Percentiles rank a stretch among this genome's conserved stretches.
Conservation (phyloP, 495 filamentous ascomycete genomes). For the Penicillium dipodomyicola region DNA sequence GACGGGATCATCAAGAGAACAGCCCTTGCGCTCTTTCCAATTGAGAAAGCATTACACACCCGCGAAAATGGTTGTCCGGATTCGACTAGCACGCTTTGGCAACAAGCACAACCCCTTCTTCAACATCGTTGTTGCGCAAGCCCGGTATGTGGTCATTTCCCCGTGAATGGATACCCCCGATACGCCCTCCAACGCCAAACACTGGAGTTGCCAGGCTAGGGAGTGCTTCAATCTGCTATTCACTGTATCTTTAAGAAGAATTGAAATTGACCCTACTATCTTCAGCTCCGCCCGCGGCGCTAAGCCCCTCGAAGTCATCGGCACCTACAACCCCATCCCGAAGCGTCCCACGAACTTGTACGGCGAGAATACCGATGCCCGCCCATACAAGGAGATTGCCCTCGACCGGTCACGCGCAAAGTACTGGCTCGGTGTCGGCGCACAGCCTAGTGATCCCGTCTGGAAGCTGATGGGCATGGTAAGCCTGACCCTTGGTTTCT, state of each 20-base stretch:
- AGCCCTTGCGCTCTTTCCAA: slow-evolving; percentile 4
- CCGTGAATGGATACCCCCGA: neutral
- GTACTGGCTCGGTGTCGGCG: slow-evolving; percentile 97
- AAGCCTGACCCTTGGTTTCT: slow-evolving; percentile 30
- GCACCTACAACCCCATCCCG: slow-evolving; percentile 91
- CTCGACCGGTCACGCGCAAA: slow-evolving; percentile 76
- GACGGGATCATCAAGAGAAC: slow-evolving; percentile 7
- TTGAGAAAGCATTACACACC: slow-evolving; percentile 9
- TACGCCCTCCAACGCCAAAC: slow-evolving; percentile 5
- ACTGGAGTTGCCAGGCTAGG: neutral
- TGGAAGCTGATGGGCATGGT: slow-evolving; percentile 89
- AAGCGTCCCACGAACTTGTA: slow-evolving; percentile 59
- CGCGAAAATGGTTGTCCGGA: slow-evolving; percentile 79
- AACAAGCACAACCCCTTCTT: slow-evolving; percentile 82
- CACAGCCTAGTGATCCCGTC: slow-evolving; percentile 84
- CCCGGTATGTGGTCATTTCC: slow-evolving; percentile 61
- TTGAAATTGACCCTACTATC: slow-evolving; percentile 2
- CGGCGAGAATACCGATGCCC: slow-evolving; percentile 56
- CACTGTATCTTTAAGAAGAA: neutral
- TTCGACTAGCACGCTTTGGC: slow-evolving; percentile 92
- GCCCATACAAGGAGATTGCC: slow-evolving; percentile 82
- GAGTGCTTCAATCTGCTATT: neutral
- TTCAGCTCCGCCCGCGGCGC: slow-evolving; percentile 68
- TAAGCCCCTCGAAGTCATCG: slow-evolving; percentile 89
- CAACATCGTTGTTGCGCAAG: slow-evolving; percentile 95